A percentile compares a stretch with the other conserved stretches of the same genome.
phyloP scores from a whole-genome alignment of 2,329 filamentous ascomycete species.

The Pseudocercospora pini-densiflorae region DNA sequence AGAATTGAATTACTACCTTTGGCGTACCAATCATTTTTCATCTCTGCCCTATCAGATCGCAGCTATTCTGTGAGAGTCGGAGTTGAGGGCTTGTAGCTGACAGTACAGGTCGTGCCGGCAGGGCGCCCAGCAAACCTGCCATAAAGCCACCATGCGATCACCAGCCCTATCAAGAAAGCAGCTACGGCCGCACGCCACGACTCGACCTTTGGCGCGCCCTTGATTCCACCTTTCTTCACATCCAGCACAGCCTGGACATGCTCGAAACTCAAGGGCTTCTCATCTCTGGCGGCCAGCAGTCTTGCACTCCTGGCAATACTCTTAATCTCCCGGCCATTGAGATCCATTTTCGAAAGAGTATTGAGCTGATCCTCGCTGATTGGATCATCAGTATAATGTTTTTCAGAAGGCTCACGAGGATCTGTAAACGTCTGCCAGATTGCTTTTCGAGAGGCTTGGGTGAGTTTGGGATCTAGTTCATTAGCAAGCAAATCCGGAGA shows the following conservation, averaged over 20 bases:
- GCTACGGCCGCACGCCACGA: not conserved
- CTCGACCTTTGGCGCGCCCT: not conserved
- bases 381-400: not conserved
- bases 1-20: not conserved
- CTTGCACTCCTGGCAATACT: conserved; percentile 22
- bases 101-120: not conserved
- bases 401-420: not conserved
- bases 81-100: not conserved
- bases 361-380: conserved; percentile 21
- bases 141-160: not conserved
- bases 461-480: conserved; percentile 26
- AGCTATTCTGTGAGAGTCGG: not conserved
- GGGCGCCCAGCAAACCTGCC: not conserved
- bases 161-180: not conserved
- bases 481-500: too few species aligned
- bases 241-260: conserved; percentile 2
- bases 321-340: conserved; percentile 25
- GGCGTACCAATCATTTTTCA: not conserved
- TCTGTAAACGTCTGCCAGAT: conserved; percentile 33
- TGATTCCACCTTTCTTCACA: not conserved
- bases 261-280: not conserved
- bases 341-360: conserved; percentile 17
- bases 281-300: conserved; percentile 13
- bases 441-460: conserved; percentile 27
- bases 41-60: not conserved